Conservation (phyloP, 306 rosid genomes). For the Castanea sativa region DNA sequence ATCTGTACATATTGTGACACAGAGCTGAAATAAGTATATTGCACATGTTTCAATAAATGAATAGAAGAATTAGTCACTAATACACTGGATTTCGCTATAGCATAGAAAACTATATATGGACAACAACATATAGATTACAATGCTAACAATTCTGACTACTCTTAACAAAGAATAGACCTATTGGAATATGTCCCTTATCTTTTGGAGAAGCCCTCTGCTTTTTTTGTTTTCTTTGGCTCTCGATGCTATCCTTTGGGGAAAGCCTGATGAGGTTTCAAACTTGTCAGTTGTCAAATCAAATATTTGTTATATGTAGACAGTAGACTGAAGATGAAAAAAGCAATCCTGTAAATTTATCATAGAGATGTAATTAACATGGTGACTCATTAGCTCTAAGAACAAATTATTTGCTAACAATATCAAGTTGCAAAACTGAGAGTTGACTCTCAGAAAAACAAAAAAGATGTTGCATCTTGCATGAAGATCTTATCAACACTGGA, state of each 20-base stretch:
- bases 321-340: not conserved
- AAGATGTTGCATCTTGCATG: too few relatives aligned
- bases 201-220: conserved; percentile 53
- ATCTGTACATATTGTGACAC: not conserved
- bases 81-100: not conserved
- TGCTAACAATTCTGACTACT: conserved; percentile 37
- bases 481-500: too few relatives aligned
- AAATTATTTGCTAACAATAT: too few relatives aligned
- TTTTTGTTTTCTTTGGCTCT: conserved; percentile 51
- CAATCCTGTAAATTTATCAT: not conserved
- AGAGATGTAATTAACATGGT: too few relatives aligned
- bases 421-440: too few relatives aligned
- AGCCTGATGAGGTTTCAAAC: not conserved
- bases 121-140: not conserved
- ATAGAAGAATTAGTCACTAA: conserved; percentile 2
- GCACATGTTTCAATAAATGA: conserved; percentile 3
- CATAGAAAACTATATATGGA: conserved; percentile 21
- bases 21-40: conserved; percentile 11
- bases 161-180: conserved; percentile 70
- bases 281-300: not conserved
- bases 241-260: conserved; percentile 29
- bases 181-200: conserved; percentile 58
- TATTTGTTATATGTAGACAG: not conserved
- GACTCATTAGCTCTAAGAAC: too few relatives aligned
- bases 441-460: too few relatives aligned